Percentiles rank a stretch among this genome's conserved stretches.
Evolutionary conservation across 225 moss, liverwort and hornwort genomes (phyloP).

Genomic region (Antitrichia curtipendula): DNA sequence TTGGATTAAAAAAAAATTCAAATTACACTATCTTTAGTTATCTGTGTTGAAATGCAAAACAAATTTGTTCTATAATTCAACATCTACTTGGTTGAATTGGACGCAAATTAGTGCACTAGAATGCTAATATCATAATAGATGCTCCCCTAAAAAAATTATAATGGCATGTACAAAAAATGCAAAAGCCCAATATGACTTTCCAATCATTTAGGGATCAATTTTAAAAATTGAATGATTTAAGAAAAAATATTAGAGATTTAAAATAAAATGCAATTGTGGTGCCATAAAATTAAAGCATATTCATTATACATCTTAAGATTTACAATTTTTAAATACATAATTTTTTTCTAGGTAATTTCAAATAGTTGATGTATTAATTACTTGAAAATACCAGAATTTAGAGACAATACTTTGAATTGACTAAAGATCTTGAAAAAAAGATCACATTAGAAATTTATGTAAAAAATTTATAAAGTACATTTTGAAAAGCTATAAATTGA

Average conservation of each 20-base stretch:
- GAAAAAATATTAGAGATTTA: not conserved
- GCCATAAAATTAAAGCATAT: not conserved
- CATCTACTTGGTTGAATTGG: not conserved
- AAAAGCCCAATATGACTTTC: not conserved
- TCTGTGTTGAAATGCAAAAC: fast-evolving
- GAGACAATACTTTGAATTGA: no score
- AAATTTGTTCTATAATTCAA: not conserved
- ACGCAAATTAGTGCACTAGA: not conserved
- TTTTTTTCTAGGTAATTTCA: not conserved
- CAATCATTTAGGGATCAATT: not conserved
- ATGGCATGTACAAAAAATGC: not conserved
- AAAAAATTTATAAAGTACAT: no score
- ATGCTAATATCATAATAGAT: not conserved
- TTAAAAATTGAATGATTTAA: not conserved
- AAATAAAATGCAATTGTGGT: not conserved
- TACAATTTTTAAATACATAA: not conserved
- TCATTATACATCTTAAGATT: no score
- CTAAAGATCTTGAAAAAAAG: no score
- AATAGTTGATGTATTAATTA: not conserved
- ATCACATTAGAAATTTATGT: no score
- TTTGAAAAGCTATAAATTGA: no score
- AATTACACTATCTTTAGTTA: no score
- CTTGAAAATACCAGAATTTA: no score
- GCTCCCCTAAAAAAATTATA: not conserved
- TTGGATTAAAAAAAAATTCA: not conserved